Evolutionary conservation across 139 green algal genomes (phyloP).

Genomic region (Picochlorum sp.): DNA sequence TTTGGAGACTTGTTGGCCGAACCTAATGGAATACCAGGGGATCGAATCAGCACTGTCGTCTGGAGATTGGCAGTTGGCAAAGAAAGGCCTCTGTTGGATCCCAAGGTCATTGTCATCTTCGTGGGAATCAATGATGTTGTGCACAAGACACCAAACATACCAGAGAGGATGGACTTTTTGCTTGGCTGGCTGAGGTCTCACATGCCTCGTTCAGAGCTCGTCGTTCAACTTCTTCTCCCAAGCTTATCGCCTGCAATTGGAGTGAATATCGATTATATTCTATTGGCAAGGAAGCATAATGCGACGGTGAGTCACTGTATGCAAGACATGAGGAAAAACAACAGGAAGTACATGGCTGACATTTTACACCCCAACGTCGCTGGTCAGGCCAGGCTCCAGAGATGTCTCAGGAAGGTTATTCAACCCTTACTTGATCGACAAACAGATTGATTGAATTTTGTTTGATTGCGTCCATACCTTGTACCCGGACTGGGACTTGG

Average conservation of each 20-base stretch:
- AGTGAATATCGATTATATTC: not conserved
- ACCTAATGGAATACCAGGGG: not conserved
- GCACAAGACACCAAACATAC: slow-evolving; percentile 3
- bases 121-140: slow-evolving; percentile 6
- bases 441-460: not conserved
- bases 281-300: not conserved
- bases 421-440: not conserved
- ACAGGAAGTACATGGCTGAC: not conserved
- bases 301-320: not conserved
- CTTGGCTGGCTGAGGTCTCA: not conserved
- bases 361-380: not conserved
- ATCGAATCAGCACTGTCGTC: slow-evolving; percentile 1
- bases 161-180: slow-evolving; percentile 3
- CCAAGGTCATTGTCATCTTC: not conserved
- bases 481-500: too few species aligned
- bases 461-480: too few species aligned
- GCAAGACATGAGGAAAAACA: not conserved
- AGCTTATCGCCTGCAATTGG: not conserved
- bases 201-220: not conserved
- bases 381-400: not conserved
- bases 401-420: not conserved
- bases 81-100: not conserved
- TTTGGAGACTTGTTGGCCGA: slow-evolving; percentile 1
- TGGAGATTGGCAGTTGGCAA: not conserved
- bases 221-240: not conserved